Conservation (phyloP, 306 rosid genomes). For the Acacia acuminata region DNA sequence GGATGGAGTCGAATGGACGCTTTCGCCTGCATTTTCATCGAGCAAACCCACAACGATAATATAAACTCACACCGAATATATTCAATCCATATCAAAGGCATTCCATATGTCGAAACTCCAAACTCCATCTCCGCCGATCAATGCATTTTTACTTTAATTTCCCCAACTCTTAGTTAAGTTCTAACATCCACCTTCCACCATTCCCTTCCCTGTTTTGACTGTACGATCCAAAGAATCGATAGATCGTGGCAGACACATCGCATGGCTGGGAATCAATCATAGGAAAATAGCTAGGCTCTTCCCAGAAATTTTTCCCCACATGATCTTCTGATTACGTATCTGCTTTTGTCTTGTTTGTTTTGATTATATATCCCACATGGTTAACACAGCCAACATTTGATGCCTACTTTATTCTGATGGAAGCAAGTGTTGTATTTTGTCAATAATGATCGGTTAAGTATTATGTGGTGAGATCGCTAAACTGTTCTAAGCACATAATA, state of each 20-base stretch:
- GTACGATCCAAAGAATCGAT: constrained; percentile 37
- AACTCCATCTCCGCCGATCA: constrained; percentile 21
- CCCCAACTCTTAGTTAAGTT: neutral
- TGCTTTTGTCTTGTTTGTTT: neutral
- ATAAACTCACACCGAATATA: constrained; percentile 36
- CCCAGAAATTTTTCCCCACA: neutral
- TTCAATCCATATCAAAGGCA: constrained; percentile 15
- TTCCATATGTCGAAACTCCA: constrained; percentile 23
- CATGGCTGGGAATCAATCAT: neutral
- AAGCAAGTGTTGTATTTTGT: neutral
- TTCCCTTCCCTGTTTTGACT: neutral
- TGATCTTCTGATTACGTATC: constrained; percentile 6
- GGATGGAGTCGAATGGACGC: constrained; percentile 8
- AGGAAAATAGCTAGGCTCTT: neutral
- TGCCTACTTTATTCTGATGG: neutral
- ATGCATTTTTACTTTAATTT: constrained; percentile 18
- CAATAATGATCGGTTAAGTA: neutral
- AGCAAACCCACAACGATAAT: constrained; percentile 11
- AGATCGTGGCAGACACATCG: constrained; percentile 11
- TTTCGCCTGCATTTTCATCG: constrained; percentile 1
- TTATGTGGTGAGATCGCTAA: neutral
- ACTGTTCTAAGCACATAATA: neutral
- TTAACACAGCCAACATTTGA: neutral
- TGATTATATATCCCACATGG: neutral
- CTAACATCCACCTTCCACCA: constrained; percentile 23